Base-by-base conservation (phyloP, 805 yeast genomes). In the Hanseniaspora vineae region DNA sequence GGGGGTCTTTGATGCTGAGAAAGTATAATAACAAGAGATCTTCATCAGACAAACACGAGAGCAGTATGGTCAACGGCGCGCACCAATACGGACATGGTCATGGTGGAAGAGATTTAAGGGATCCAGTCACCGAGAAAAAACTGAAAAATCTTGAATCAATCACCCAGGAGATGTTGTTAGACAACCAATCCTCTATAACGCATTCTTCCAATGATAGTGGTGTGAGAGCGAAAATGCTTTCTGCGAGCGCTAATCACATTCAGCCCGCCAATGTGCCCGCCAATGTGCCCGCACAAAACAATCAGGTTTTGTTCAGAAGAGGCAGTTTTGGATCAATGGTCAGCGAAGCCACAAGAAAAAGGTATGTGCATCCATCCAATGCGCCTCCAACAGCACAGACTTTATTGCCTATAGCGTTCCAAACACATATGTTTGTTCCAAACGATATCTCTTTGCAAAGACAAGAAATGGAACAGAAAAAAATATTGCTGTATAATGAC, bases 341-440 rank as follows among this genome's bases (percentile, higher is more conserved):
- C 18, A 61, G 67, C 44, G 69, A 66, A 44, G 51, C 66, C 13
- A 62, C 68, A 1, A 60, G 61, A 35, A 57, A 57, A n/a, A 55
- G 60, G 18, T 64, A 60, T 53, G 53, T 52, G 33, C 75, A 71
- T 50, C 70, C 68, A 49, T 76, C 80, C 1, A 76, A 73, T 54
- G 81, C 80, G 1, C 81, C 81, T n/a, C 72, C 76, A 9, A 72
- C 80, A 1, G 80, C 80, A 1, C 65, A 76, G 1, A 76, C 79
- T 0, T 58, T 77, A 17, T 61, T 77, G 35, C 81, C 81, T n/a
- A 75, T 80, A 3, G 81, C 81, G 0, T 59, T 77, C 35, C 68
- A 79, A 5, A 77, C 81, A 1, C 81, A 77, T 56, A 76, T 77
- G 80, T 76, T 77, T 56, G 54, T 75, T 39, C 80, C 81, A 3